These are phyloP conservation scores for Apophysomyces ossiformis DNA, from an alignment of 371 early-diverging fungal genomes.

Conservation along the genomic window DNA sequence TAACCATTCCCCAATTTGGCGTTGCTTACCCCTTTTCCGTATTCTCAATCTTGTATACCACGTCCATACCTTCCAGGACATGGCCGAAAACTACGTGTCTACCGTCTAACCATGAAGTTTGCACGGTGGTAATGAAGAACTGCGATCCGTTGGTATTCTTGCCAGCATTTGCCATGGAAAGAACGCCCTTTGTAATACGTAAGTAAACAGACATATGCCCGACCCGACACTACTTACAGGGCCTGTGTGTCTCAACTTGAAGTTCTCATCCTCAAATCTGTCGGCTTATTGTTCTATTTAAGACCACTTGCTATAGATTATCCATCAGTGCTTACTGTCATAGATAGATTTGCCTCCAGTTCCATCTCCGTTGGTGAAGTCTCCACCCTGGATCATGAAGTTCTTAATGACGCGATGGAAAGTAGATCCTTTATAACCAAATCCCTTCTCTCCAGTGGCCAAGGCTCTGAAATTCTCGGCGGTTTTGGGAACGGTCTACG, in stretches of 20 bases:
- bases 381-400: conserved; percentile 90
- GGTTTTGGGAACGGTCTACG: conserved; percentile 81
- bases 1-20: neutral
- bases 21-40: conserved; percentile 51
- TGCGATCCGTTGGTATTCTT: conserved; percentile 97
- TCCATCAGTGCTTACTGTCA: conserved; percentile 39
- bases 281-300: conserved; percentile 32
- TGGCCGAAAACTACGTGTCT: conserved; percentile 93
- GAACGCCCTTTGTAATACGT: conserved; percentile 61
- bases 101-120: conserved; percentile 81
- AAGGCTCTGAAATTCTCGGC: conserved; percentile 91
- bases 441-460: conserved; percentile 81
- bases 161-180: conserved; percentile 97
- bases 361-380: conserved; percentile 83
- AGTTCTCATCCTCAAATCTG: conserved; percentile 97
- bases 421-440: conserved; percentile 80
- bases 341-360: conserved; percentile 98
- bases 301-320: no score
- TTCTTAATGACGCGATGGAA: conserved; percentile 94
- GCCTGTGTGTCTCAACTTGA: conserved; percentile 81
- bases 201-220: conserved; percentile 20
- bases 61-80: conserved; percentile 83
- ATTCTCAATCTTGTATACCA: conserved; percentile 68
- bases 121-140: conserved; percentile 93
- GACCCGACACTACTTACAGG: conserved; percentile 50